Percentiles rank a stretch among this genome's conserved stretches.
These are phyloP conservation scores for Aureobasidium sp. DNA, from an alignment of 2,329 filamentous ascomycete species.

Conservation along the genomic window DNA sequence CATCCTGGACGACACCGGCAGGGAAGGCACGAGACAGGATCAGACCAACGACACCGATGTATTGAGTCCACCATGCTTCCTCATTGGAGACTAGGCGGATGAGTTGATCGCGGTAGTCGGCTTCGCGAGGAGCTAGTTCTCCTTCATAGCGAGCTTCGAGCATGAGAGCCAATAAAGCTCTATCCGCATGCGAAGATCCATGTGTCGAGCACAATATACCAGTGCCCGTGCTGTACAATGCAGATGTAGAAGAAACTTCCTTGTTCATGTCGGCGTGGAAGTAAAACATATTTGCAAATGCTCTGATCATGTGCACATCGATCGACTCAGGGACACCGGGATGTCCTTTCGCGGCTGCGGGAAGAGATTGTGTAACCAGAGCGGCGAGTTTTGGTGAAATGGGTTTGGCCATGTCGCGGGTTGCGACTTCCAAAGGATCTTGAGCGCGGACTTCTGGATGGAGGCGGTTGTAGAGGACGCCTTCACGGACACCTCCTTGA, in stretches of 20 bases:
- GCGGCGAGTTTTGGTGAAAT: constrained; percentile 34
- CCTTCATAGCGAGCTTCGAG: constrained; percentile 67
- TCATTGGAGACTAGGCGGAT: constrained; percentile 3
- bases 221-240: constrained; percentile 62
- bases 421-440: constrained; percentile 58
- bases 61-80: constrained; percentile 52
- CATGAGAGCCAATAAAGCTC: constrained; percentile 61
- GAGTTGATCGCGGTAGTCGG: not conserved
- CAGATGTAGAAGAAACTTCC: constrained; percentile 54
- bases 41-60: constrained; percentile 50
- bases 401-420: constrained; percentile 39
- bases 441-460: constrained; percentile 50
- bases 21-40: constrained; percentile 53
- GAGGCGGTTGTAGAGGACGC: constrained; percentile 65
- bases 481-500: constrained; percentile 74
- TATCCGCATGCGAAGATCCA: constrained; percentile 61
- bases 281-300: constrained; percentile 51
- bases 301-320: constrained; percentile 37
- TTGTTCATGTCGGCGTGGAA: constrained; percentile 34
- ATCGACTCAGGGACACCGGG: constrained; percentile 23
- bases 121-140: constrained; percentile 34
- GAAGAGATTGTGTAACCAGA: constrained; percentile 40
- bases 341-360: constrained; percentile 13
- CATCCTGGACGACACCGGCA: constrained; percentile 34
- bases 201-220: constrained; percentile 59